Base-by-base conservation (phyloP, 2,329 filamentous ascomycete genomes). In the Nemania abortiva region DNA sequence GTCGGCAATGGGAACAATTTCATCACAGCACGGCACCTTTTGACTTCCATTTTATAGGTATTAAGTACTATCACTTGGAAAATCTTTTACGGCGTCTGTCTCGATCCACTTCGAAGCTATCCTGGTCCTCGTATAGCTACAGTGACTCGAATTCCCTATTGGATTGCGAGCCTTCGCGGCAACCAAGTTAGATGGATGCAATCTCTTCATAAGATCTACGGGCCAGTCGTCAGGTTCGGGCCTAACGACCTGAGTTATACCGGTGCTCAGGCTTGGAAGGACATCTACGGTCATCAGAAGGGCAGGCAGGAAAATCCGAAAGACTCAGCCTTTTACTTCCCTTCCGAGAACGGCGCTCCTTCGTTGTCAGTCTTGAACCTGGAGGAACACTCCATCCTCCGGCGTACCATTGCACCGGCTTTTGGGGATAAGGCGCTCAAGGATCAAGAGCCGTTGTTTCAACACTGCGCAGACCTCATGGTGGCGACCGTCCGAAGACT, bases 321-420 rank as follows among this genome's bases (percentile, higher is more conserved):
- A 37, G 34, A 37, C 34, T 37, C 7, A 9, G 34, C 34, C 4
- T 37, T 37, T 11, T 37, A 37, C 34, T 66, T 6, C 70, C 74
- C 7, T 76, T 78, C 15, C 70, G 74, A 3, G 78, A 79, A 56
- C 50, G 53, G 42, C 72, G 72, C 4, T 75, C 74, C 4, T 72
- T 73, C 24, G 74, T 73, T 11, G 60, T 68, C 22, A 60, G 65
- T 50, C 7, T 50, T 73, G 0, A 75, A 77, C 65, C 61, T 73
- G 1, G 45, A 67, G 15, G 70, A 74, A 29, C 85, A 87, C 72
- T 85, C 84, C 13, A 81, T 84, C 29, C 85, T 85, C 73, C 78
- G 85, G 7, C 77, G 83, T 15, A 83, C 85, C 1, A 79, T 88
- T 37, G 81, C 82, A 24, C 84, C 86, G 65, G 86, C 84, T 0